Evolutionary conservation across 441 rosid genomes (phyloP), one percentile per base, ranked within the genome.

Genomic region (Euphorbia schlechtendalii): DNA sequence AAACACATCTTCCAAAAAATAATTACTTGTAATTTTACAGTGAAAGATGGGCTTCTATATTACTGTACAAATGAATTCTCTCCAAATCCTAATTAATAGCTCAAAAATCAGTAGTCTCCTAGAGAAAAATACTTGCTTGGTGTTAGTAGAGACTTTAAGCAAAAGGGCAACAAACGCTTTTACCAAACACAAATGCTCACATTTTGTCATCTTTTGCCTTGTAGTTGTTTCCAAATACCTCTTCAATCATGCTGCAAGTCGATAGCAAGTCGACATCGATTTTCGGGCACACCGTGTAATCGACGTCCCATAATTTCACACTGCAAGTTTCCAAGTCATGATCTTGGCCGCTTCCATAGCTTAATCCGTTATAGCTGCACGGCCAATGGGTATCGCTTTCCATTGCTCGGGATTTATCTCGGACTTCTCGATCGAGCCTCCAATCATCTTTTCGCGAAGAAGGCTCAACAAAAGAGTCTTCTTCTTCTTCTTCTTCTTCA

Each of bases 221-320:
- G 15, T 15, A 22, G 68, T 63, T 80, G n/a, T 76, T 76, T 18
- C 86, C 80, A 8, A 84, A 82, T 9, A 78, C 81, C 76, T 82
- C 89, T 65, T 82, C 81, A 43, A 82, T 84, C 81, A 84, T 71
- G 56, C 74, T 80, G 56, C 77, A 72, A 18, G 86, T 82, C 32
- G 89, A 79, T 41, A 82, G 68, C 59, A 84, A 73, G 66, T 78
- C 82, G 12, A 73, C 73, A 40, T 74, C 76, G 30, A 60, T 64
- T 34, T 66, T 69, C 10, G 73, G 74, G 53, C 77, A 60, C 43
- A 62, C 72, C 56, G 69, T 9, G 66, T 69, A 74, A 30, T 77
- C 80, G 18, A 70, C 55, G 61, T 70, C 81, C 82, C 85, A 81
- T 64, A 65, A 67, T 68, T 76, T 81, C 15, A 67, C 52, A 69